A percentile compares a stretch with the other conserved stretches of the same genome.
Evolutionary conservation across 768 basidiomycete species (phyloP).

Genomic region (Floccularia luteovirens): DNA sequence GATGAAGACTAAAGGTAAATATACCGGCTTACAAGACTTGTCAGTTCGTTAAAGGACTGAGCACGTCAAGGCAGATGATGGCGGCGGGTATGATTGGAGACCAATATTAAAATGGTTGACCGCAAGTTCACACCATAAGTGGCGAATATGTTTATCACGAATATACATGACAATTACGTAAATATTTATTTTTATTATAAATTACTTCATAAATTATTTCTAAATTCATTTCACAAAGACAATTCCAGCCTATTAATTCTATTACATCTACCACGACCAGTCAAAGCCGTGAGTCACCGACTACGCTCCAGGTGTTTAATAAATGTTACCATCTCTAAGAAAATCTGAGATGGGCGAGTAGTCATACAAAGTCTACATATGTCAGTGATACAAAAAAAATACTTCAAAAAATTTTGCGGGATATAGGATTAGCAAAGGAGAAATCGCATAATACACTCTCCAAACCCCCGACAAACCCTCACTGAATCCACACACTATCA

Average conservation of each 20-base stretch:
- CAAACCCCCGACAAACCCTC: too few relatives aligned
- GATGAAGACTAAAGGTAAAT: slow-evolving; percentile 21
- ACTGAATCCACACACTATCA: slow-evolving; percentile 7
- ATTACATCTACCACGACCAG: slow-evolving; percentile 7
- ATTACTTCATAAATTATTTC: too few relatives aligned
- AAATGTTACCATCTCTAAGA: slow-evolving; percentile 3
- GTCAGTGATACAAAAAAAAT: slow-evolving; percentile 18
- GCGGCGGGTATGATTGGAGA: too few relatives aligned
- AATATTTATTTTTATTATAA: too few relatives aligned
- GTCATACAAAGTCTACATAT: slow-evolving; percentile 29
- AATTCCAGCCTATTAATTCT: too few relatives aligned
- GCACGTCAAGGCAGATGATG: too few relatives aligned
- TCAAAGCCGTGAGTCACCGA: slow-evolving; percentile 3
- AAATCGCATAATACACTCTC: too few relatives aligned
- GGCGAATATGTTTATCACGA: too few relatives aligned
- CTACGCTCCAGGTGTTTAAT: neutral
- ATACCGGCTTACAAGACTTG: neutral
- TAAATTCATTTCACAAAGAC: too few relatives aligned
- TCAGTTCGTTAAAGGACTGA: neutral
- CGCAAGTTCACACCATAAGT: too few relatives aligned
- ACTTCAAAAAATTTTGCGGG: slow-evolving; percentile 10
- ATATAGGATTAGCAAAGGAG: slow-evolving; percentile 9
- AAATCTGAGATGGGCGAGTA: slow-evolving; percentile 7
- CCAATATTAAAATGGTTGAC: too few relatives aligned
- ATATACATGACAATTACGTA: too few relatives aligned